Conservation (phyloP, 192 early-diverging fungal species). For the Backusella tarrabulga region DNA sequence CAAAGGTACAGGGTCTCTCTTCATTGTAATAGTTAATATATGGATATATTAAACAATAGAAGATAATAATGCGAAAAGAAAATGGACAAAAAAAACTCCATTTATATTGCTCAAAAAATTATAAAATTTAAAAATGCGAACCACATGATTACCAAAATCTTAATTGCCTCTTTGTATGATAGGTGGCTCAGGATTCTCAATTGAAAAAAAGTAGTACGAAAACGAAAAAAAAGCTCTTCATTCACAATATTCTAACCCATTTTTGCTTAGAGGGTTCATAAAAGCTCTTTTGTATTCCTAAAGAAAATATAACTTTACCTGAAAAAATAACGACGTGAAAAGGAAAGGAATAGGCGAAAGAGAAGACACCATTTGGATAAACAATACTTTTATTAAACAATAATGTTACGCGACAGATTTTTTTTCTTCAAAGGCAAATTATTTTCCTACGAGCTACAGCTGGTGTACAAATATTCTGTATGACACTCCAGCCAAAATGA, state of each 20-base stretch:
- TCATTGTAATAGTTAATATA: not conserved
- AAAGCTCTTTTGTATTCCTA: not conserved
- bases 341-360: not conserved
- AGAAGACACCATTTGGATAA: not conserved
- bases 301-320: not conserved
- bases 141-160: not conserved
- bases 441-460: not conserved
- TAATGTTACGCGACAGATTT: not conserved
- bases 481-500: not conserved
- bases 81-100: too few relatives aligned
- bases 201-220: not conserved
- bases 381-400: not conserved
- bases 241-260: not conserved
- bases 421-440: not conserved
- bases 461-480: not conserved
- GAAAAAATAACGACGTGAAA: not conserved
- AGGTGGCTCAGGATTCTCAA: not conserved
- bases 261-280: not conserved
- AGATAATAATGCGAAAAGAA: not conserved
- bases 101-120: not conserved
- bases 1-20: not conserved
- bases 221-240: not conserved
- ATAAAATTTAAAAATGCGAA: not conserved
- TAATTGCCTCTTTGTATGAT: not conserved
- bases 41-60: not conserved